Evolutionary conservation across 495 filamentous ascomycete genomes (phyloP).

Genomic region (Clohesyomyces aquaticus): DNA sequence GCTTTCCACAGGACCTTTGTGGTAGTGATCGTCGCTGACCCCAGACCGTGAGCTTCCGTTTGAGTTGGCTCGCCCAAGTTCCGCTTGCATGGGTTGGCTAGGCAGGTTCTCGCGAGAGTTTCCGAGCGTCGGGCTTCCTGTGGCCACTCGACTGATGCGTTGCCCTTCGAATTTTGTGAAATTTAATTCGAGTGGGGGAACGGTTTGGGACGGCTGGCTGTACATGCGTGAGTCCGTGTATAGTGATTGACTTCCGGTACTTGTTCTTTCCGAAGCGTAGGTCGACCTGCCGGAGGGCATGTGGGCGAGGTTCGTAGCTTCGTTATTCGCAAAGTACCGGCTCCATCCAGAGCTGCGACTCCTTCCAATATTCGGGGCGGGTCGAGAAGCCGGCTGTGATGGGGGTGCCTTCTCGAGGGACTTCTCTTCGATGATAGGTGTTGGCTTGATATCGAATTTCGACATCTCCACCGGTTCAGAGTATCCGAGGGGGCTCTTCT

Average conservation of each 20-base stretch:
- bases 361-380: slow-evolving; percentile 36
- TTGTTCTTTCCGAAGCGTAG: slow-evolving; percentile 45
- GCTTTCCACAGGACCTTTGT: slow-evolving; percentile 23
- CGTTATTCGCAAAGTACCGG: slow-evolving; percentile 62
- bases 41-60: slow-evolving; percentile 33
- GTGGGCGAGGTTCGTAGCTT: slow-evolving; percentile 50
- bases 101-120: slow-evolving; percentile 40
- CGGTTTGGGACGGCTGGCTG: slow-evolving; percentile 53
- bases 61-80: slow-evolving; percentile 41
- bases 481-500: slow-evolving; percentile 40
- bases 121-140: slow-evolving; percentile 70
- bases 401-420: slow-evolving; percentile 19
- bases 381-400: slow-evolving; percentile 21
- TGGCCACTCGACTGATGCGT: slow-evolving; percentile 62
- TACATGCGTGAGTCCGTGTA: slow-evolving; percentile 57
- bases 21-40: slow-evolving; percentile 27
- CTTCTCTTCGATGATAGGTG: slow-evolving; percentile 15
- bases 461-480: slow-evolving; percentile 46
- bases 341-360: slow-evolving; percentile 65
- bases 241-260: slow-evolving; percentile 51
- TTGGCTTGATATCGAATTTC: slow-evolving; percentile 38
- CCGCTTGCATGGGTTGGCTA: slow-evolving; percentile 53
- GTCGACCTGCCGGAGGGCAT: slow-evolving; percentile 45
- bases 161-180: slow-evolving; percentile 52
- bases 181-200: slow-evolving; percentile 53